Percentiles rank a stretch among this genome's conserved stretches.
Evolutionary conservation across 192 early-diverging fungal species (phyloP).

Genomic region (Glomus cerebriforme): DNA sequence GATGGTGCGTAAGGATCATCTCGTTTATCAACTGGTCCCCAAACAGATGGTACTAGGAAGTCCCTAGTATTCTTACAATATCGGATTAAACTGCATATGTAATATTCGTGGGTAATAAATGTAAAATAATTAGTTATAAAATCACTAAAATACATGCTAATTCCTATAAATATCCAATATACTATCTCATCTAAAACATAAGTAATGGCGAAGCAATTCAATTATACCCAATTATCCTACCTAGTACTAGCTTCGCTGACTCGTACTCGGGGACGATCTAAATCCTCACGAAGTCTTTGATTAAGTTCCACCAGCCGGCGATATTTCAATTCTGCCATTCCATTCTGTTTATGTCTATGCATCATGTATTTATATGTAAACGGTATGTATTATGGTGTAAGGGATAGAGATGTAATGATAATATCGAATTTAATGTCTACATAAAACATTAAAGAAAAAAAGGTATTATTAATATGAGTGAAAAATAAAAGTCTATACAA

Average conservation of each 20-base stretch:
- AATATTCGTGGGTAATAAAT: not conserved
- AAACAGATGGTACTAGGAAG: conserved; percentile 46
- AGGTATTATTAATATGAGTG: not conserved
- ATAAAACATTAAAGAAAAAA: not conserved
- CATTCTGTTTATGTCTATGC: conserved; percentile 21
- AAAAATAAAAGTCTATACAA: not conserved
- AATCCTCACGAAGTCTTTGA: conserved; percentile 29
- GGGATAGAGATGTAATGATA: not conserved
- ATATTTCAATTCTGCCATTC: conserved; percentile 12
- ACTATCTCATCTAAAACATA: not conserved
- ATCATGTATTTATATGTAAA: not conserved
- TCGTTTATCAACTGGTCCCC: conserved; percentile 48
- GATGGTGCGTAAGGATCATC: conserved; percentile 45
- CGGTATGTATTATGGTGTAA: not conserved
- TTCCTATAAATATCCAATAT: not conserved
- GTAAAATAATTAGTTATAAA: not conserved
- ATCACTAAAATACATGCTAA: not conserved
- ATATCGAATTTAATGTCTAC: not conserved
- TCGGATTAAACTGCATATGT: conserved; percentile 37
- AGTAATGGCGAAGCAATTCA: not conserved
- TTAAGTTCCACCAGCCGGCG: conserved; percentile 24
- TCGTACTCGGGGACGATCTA: conserved; percentile 23
- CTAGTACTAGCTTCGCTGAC: conserved; percentile 25
- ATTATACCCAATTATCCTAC: not conserved
- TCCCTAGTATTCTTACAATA: conserved; percentile 47